Base-by-base conservation (phyloP, 1,284 basidiomycete species). In the Leccinum laetum region DNA sequence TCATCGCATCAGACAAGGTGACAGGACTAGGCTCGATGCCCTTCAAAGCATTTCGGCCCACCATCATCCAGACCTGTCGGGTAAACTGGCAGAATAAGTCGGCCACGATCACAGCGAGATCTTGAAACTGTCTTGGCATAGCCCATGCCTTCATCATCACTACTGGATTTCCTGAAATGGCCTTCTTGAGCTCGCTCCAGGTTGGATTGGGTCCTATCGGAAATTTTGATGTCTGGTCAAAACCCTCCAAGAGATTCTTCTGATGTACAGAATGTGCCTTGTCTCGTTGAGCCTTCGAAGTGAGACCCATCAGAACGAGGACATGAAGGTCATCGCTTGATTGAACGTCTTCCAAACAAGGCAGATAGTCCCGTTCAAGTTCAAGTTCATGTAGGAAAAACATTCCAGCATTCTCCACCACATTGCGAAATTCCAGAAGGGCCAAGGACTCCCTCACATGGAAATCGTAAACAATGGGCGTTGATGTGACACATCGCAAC, bases 41-140 rank as follows among this genome's bases (percentile, higher is more conserved):
- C 2, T 68, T 70, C 39, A 70, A 35, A 1, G 16, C 35, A 0
- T 46, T 35, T 1, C 26, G 41, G 1, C 41, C 16, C 3, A 69
- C 5, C 53, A 68, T 71, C 21, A 70, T 9, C 55, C 68, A 69
- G 2, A 64, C 52, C 11, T 70, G 68, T 8, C 1, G 11, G 0
- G 58, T 69, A 4, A 69, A 69, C 11, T 39, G 7, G 37, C 61
- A 59, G 1, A 71, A 67, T 5, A 70, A 6, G 2, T 2, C 0
- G 0, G 55, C 56, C 3, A 69, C 2, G 0, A 46, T 1, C 0
- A 56, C 21, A 5, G 62, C 4, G 1, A 13, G n/a, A 7, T 53
- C 10, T 3, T 35, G 44, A 0, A 69, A 4, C 0, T 7, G 1
- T 2, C 32, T 0, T 5, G 67, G 44, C 35, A 61, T 62, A 2